Conservation (phyloP, 768 basidiomycete species). For the Russula abietina region DNA sequence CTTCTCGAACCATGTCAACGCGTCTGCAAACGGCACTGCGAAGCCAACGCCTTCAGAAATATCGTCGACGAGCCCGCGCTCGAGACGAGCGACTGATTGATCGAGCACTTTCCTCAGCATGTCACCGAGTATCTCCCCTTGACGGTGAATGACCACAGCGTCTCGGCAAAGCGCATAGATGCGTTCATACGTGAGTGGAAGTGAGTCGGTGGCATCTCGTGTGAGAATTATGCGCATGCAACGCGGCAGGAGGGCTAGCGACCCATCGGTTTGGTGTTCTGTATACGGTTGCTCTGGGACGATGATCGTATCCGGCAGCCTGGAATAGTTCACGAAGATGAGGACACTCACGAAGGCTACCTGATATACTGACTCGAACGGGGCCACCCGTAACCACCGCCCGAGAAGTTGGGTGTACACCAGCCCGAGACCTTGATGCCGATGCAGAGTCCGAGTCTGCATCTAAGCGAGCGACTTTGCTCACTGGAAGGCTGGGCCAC, state of each 20-base stretch:
- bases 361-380: slow-evolving; percentile 44
- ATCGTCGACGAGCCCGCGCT: slow-evolving; percentile 34
- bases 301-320: not conserved
- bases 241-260: slow-evolving; percentile 32
- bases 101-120: slow-evolving; percentile 56
- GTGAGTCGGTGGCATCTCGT: slow-evolving; percentile 30
- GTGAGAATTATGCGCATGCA: slow-evolving; percentile 36
- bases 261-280: slow-evolving; percentile 21
- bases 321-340: not conserved
- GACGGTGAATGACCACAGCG: slow-evolving; percentile 45
- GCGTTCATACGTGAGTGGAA: slow-evolving; percentile 48
- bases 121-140: slow-evolving; percentile 55
- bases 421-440: slow-evolving; percentile 45
- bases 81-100: slow-evolving; percentile 41
- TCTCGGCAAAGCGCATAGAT: slow-evolving; percentile 54
- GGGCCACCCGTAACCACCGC: slow-evolving; percentile 32
- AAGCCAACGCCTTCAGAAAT: slow-evolving; percentile 40
- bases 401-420: slow-evolving; percentile 25
- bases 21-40: slow-evolving; percentile 49
- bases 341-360: slow-evolving; percentile 33
- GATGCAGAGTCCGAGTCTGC: slow-evolving; percentile 63
- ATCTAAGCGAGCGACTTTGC: slow-evolving; percentile 62
- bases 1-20: slow-evolving; percentile 58
- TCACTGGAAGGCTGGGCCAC: slow-evolving; percentile 49
- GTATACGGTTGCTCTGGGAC: slow-evolving; percentile 22